A percentile compares a stretch with the other conserved stretches of the same genome.
Conservation (phyloP, 345 rosid species). For the Aethionema arabicum region DNA sequence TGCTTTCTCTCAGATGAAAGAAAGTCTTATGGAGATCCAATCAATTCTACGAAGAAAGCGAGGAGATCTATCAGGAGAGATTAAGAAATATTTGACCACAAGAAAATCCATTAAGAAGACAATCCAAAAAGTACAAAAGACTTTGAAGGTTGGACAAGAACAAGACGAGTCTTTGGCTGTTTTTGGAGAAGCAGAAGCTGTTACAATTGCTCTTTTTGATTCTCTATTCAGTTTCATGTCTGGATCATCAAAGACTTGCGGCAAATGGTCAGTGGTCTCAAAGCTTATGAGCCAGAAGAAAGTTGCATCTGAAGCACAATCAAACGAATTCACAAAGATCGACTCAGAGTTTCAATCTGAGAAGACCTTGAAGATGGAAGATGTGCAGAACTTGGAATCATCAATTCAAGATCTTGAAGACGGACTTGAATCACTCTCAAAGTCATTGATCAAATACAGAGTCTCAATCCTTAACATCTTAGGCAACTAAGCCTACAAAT, state of each 20-base stretch:
- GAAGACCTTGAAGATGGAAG: neutral
- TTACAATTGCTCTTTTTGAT: too few species aligned
- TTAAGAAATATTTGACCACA: conserved; percentile 14
- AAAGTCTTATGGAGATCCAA: conserved; percentile 3
- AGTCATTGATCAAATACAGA: too few species aligned
- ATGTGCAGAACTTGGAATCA: conserved; percentile 30
- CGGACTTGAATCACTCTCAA: too few species aligned
- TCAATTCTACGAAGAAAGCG: neutral
- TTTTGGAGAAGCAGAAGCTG: neutral
- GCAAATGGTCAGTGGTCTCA: conserved; percentile 21
- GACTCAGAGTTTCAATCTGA: conserved; percentile 23
- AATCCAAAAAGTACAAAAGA: too few species aligned
- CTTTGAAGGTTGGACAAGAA: neutral
- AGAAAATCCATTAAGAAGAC: neutral
- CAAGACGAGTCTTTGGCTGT: neutral
- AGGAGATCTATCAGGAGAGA: neutral
- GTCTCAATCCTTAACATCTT: too few species aligned
- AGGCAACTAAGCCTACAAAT: neutral
- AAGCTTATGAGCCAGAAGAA: conserved; percentile 29
- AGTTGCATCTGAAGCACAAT: conserved; percentile 8
- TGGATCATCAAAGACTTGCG: neutral
- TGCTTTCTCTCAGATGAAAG: conserved; percentile 24
- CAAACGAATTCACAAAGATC: conserved; percentile 29
- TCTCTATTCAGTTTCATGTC: too few species aligned
- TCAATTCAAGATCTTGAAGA: conserved; percentile 32